These are phyloP conservation scores for Ceratocystis papillata DNA, from an alignment of 2,329 filamentous ascomycete genomes.

Conservation along the genomic window DNA sequence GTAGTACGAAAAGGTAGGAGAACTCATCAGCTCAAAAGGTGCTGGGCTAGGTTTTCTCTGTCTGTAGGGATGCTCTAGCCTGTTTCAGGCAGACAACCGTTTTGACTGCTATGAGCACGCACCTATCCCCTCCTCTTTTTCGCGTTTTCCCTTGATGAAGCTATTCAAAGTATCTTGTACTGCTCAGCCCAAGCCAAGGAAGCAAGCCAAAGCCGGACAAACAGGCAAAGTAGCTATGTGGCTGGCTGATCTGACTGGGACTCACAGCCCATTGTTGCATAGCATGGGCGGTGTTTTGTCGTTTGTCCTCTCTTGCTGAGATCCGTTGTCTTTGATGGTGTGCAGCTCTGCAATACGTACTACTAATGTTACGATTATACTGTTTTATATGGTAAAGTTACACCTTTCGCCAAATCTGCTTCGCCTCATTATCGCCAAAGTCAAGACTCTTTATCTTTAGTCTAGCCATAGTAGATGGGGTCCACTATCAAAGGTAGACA, in stretches of 20 bases:
- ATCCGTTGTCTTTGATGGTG: neutral
- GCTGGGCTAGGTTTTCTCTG: neutral
- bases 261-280: neutral
- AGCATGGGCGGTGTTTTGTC: neutral
- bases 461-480: no score
- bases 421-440: slow-evolving; percentile 11
- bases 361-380: neutral
- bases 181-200: neutral
- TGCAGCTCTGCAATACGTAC: neutral
- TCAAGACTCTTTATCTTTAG: neutral
- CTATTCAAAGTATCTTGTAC: neutral
- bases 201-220: neutral
- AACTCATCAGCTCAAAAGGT: neutral
- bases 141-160: neutral
- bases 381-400: neutral
- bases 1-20: neutral
- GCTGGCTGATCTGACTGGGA: neutral
- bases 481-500: neutral
- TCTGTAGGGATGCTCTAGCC: slow-evolving; percentile 1
- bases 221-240: neutral
- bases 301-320: neutral
- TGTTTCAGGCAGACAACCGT: slow-evolving; percentile 1
- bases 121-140: neutral
- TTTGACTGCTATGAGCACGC: neutral
- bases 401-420: slow-evolving; percentile 10